phyloP scores from a whole-genome alignment of 805 yeast species.

The Sugiyamaella chiloensis region DNA sequence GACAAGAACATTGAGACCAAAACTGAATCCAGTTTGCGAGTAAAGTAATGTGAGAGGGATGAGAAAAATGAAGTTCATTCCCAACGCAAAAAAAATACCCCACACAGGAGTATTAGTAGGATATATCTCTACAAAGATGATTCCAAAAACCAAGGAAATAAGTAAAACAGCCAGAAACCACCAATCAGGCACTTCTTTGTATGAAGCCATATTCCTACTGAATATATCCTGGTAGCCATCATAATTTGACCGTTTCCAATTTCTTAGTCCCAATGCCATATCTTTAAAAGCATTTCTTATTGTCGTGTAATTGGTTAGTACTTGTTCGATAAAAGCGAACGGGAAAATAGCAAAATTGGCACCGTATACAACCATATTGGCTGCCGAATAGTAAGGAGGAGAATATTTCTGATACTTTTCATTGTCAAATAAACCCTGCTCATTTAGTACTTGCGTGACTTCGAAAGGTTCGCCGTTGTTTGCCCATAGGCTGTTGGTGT shows the following conservation, averaged over 20 bases:
- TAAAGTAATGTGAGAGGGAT: conserved; percentile 59
- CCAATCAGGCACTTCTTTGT: conserved; percentile 72
- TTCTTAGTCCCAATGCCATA: conserved; percentile 5
- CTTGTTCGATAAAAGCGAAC: conserved; percentile 45
- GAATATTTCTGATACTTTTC: conserved; percentile 47
- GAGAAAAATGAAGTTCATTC: conserved; percentile 52
- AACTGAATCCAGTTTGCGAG: conserved; percentile 53
- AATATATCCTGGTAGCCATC: conserved; percentile 34
- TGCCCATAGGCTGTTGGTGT: conserved; percentile 40
- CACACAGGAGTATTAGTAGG: conserved; percentile 54
- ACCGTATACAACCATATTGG: conserved; percentile 50
- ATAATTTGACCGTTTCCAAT: conserved; percentile 54
- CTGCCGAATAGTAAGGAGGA: conserved; percentile 59
- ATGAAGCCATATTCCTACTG: conserved; percentile 44
- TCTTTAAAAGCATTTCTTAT: conserved; percentile 25
- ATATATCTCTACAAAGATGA: conserved; percentile 40
- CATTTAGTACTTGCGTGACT: conserved; percentile 44
- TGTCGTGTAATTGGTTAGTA: conserved; percentile 13
- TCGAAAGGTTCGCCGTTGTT: conserved; percentile 32
- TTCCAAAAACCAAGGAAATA: conserved; percentile 44
- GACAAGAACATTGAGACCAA: conserved; percentile 58
- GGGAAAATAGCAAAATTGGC: conserved; percentile 53
- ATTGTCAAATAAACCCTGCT: conserved; percentile 40
- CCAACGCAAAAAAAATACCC: conserved; percentile 57
- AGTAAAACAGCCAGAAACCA: conserved; percentile 55